Percentiles rank a stretch among this genome's conserved stretches.
These are phyloP conservation scores for Ophiostoma angusticollis DNA, from an alignment of 2,329 filamentous ascomycete species.

Conservation along the genomic window DNA sequence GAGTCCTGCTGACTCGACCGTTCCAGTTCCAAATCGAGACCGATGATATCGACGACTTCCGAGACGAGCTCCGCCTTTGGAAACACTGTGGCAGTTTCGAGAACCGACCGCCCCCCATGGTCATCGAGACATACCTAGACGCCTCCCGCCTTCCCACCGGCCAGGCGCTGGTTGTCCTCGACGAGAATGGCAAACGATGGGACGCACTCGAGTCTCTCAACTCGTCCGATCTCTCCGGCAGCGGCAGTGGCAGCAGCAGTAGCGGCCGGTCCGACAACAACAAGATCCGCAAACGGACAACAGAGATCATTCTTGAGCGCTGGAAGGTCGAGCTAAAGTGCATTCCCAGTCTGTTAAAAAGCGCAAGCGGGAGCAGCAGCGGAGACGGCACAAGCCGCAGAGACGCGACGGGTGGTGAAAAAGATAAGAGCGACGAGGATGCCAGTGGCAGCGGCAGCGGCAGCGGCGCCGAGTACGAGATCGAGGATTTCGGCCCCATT, in stretches of 20 bases:
- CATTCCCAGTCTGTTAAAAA: constrained; percentile 21
- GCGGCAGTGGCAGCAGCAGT: constrained; percentile 23
- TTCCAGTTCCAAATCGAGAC: constrained; percentile 89
- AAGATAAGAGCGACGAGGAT: neutral
- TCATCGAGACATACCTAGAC: constrained; percentile 86
- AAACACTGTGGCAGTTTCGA: constrained; percentile 65
- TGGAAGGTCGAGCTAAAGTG: constrained; percentile 79
- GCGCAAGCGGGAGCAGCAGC: neutral
- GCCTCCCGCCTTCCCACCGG: constrained; percentile 65
- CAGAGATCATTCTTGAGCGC: constrained; percentile 75
- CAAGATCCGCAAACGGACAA: constrained; percentile 19
- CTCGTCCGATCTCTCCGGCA: constrained; percentile 42
- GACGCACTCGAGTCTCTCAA: constrained; percentile 78
- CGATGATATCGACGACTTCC: constrained; percentile 80
- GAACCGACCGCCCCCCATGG: constrained; percentile 65
- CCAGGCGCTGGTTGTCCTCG: constrained; percentile 76
- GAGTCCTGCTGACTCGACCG: neutral
- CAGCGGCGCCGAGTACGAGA: constrained; percentile 22
- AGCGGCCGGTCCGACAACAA: constrained; percentile 18
- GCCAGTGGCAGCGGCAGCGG: neutral
- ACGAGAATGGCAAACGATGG: constrained; percentile 84
- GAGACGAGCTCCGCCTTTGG: constrained; percentile 71
- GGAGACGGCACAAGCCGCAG: neutral
- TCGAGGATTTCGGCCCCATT: constrained; percentile 45
- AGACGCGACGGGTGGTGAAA: neutral